These are phyloP conservation scores for Lachnellula willkommii DNA, from an alignment of 2,329 filamentous ascomycete species.

Conservation along the genomic window DNA sequence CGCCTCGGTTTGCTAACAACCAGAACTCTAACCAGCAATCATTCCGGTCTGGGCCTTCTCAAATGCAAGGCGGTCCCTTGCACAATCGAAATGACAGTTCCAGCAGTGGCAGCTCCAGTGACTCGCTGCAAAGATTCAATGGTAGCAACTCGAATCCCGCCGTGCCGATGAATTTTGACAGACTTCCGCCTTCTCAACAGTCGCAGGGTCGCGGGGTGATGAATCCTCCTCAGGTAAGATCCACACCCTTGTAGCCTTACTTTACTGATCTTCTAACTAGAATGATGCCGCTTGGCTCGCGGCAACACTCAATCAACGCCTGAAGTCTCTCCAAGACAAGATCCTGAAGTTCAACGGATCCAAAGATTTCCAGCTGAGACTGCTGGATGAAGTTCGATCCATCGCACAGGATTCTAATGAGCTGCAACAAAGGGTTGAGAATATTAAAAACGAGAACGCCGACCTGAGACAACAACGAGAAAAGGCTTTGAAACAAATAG, in stretches of 20 bases:
- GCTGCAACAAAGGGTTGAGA: constrained; percentile 4
- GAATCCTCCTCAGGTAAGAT: background rate
- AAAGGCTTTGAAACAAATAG: background rate
- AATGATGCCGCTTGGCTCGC: background rate
- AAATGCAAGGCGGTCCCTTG: background rate
- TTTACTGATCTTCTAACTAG: background rate
- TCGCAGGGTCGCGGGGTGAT: background rate
- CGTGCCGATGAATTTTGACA: background rate
- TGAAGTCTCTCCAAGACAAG: background rate
- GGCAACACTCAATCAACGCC: background rate
- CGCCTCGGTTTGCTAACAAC: background rate
- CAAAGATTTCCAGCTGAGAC: background rate
- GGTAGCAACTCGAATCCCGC: background rate
- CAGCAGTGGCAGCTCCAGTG: background rate
- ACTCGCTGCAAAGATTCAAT: background rate
- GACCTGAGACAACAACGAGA: background rate
- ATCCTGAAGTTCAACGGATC: constrained; percentile 4
- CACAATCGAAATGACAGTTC: background rate
- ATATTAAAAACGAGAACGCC: constrained; percentile 3
- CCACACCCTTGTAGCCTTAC: background rate
- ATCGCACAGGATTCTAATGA: constrained; percentile 7
- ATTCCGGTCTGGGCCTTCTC: background rate
- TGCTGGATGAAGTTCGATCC: background rate
- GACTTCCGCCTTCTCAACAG: background rate
- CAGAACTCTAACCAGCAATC: background rate